Conservation (phyloP, 2,329 filamentous ascomycete species). For the Paracoccidioides brasiliensis region DNA sequence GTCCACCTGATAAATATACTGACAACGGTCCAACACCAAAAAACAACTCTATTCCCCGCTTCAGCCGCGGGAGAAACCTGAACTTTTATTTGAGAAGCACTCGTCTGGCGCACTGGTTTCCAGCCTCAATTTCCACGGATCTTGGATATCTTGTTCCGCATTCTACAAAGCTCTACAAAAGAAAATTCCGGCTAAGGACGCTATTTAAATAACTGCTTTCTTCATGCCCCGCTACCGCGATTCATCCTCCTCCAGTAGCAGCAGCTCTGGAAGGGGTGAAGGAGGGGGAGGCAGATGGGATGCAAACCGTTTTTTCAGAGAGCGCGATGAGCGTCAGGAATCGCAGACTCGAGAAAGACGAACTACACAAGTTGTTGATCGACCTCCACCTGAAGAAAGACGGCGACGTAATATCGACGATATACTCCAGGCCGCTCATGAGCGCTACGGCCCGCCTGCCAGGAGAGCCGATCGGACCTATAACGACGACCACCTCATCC, state of each 20-base stretch:
- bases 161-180: neutral
- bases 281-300: conserved; percentile 25
- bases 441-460: conserved; percentile 32
- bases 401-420: conserved; percentile 7
- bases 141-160: neutral
- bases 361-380: conserved; percentile 13
- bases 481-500: conserved; percentile 15
- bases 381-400: conserved; percentile 1
- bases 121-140: neutral
- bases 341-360: conserved; percentile 5
- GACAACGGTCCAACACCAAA: neutral
- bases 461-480: conserved; percentile 1
- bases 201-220: neutral
- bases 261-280: conserved; percentile 19
- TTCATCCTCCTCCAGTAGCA: conserved; percentile 19
- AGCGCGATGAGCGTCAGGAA: conserved; percentile 29
- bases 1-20: neutral
- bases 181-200: neutral
- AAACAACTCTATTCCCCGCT: neutral
- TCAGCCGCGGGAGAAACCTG: neutral
- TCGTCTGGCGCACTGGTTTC: neutral
- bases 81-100: neutral
- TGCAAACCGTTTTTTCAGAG: conserved; percentile 29
- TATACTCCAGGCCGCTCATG: conserved; percentile 16
- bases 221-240: conserved; percentile 28